phyloP scores from a whole-genome alignment of 169 alveolate species.

The Theileria orientalis region DNA sequence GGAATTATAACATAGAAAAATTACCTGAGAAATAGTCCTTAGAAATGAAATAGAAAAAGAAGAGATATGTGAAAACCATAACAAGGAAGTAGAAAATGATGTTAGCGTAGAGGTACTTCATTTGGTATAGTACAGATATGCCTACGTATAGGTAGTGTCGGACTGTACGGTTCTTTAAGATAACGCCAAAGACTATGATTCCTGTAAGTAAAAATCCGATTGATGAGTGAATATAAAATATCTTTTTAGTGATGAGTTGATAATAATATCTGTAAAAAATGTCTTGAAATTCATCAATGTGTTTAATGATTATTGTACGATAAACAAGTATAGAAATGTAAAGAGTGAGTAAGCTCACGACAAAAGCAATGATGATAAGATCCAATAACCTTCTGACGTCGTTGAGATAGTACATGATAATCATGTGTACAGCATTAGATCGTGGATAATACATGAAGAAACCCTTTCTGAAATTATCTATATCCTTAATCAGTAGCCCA shows the following conservation, averaged over 20 bases:
- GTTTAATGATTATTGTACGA: neutral
- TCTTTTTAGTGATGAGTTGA: neutral
- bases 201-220: neutral
- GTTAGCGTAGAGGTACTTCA: slow-evolving; percentile 9
- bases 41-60: slow-evolving; percentile 35
- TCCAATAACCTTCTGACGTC: slow-evolving; percentile 35
- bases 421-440: neutral
- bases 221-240: neutral
- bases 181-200: slow-evolving; percentile 6
- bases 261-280: slow-evolving; percentile 8
- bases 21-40: slow-evolving; percentile 37
- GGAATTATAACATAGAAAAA: neutral
- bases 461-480: slow-evolving; percentile 14
- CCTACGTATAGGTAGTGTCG: slow-evolving; percentile 8
- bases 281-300: neutral
- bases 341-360: neutral
- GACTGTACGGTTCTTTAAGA: slow-evolving; percentile 1
- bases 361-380: slow-evolving; percentile 14
- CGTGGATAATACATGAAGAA: slow-evolving; percentile 5
- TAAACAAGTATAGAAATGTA: neutral
- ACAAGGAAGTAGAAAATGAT: slow-evolving; percentile 12
- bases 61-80: slow-evolving; percentile 16
- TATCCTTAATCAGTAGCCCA: slow-evolving; percentile 12
- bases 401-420: slow-evolving; percentile 42
- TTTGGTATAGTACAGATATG: slow-evolving; percentile 3